phyloP scores from a whole-genome alignment of 2,329 filamentous ascomycete genomes.

The Periconia macrospinosa region DNA sequence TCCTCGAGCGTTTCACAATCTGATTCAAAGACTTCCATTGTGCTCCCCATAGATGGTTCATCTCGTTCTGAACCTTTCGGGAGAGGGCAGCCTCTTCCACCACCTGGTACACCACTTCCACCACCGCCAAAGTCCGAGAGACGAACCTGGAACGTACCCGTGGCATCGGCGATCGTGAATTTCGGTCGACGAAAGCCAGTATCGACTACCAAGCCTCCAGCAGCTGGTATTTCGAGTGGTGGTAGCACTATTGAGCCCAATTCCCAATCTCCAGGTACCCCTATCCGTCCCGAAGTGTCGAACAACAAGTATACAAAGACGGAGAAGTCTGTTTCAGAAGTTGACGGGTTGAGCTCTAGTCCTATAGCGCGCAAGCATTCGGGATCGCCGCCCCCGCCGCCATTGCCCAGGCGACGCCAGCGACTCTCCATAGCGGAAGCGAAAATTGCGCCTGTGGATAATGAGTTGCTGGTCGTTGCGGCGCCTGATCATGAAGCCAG shows the following conservation, averaged over 20 bases:
- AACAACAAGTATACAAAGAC: too few relatives aligned
- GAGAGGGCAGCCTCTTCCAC: conserved; percentile 77
- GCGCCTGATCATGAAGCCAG: conserved; percentile 29
- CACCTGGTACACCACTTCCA: conserved; percentile 77
- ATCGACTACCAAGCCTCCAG: background rate
- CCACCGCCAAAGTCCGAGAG: conserved; percentile 65
- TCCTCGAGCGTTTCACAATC: background rate
- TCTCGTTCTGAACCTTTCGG: conserved; percentile 69
- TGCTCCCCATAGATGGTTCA: conserved; percentile 5
- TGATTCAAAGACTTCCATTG: background rate
- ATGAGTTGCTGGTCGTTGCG: conserved; percentile 33
- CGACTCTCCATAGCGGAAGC: conserved; percentile 32
- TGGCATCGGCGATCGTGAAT: conserved; percentile 37
- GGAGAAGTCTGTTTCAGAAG: too few relatives aligned
- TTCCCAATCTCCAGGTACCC: background rate
- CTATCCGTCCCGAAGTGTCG: too few relatives aligned
- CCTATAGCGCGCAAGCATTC: background rate
- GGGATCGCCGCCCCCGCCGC: conserved; percentile 35
- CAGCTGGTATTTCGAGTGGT: background rate
- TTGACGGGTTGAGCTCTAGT: too few relatives aligned
- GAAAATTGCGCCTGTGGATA: conserved; percentile 8
- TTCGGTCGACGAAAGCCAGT: conserved; percentile 64
- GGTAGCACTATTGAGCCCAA: too few relatives aligned
- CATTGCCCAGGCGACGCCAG: conserved; percentile 52
- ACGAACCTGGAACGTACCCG: conserved; percentile 53